Base-by-base conservation (phyloP, 495 filamentous ascomycete species). In the Aspergillus ostianus region DNA sequence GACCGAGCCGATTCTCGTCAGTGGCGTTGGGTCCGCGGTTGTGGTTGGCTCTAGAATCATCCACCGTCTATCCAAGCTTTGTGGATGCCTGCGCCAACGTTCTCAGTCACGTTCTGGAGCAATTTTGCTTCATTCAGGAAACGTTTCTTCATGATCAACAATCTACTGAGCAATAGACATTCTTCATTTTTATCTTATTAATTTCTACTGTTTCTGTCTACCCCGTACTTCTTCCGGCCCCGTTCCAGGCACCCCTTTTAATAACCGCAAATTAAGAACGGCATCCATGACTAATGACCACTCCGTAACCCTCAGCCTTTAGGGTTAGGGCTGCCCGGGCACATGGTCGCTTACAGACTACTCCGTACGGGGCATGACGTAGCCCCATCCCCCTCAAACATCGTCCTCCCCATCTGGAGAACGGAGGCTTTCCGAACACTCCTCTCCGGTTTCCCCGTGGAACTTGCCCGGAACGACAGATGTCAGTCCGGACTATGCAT, bases 31-130 rank as follows among this genome's bases (percentile, higher is more conserved):
- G 9, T 19, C 12, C 32, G 12, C 10, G 0, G 23, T 26, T 12
- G 27, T 59, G 57, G 57, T 54, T 55, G 59, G 59, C 21, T 48
- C 47, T 47, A 12, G 53, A 47, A 56, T 23, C 59, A 46, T 36
- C 57, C 57, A 59, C 17, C 7, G 19, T n/a, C 23, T n/a, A 29
- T 57, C 59, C 63, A 62, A 65, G 59, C 63, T 65, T 61, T 59
- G 52, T 62, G 63, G 59, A 53, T 59, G 53, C 26, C 50, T 32
- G 15, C 8, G 32, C 36, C 36, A 32, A 32, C 30, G 30, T 32
- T 32, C 3, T n/a, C n/a, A n/a, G 3, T 32, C 30, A 32, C 30
- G 30, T 4, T 32, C 7, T 6, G 10, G 30, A 32, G 23, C 23
- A 26, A 32, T 32, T 32, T 32, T 6, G n/a, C 4, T 32, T 32